A percentile compares a stretch with the other conserved stretches of the same genome.
Conservation (phyloP, 2,329 filamentous ascomycete genomes). For the Pseudonectria foliicola region DNA sequence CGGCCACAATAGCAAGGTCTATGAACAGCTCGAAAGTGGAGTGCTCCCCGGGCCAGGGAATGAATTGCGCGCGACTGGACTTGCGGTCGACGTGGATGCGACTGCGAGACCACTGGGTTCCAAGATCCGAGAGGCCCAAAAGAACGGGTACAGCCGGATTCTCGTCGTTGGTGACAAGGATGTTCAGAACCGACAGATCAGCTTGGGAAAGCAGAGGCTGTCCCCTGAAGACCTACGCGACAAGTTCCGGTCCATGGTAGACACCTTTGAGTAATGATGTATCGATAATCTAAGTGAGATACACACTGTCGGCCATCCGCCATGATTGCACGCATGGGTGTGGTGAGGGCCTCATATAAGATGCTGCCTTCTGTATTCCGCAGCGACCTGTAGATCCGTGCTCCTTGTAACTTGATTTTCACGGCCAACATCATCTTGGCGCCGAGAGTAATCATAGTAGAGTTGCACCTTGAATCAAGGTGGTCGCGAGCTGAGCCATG, state of each 20-base stretch:
- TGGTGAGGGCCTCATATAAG: too few species aligned
- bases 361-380: too few species aligned
- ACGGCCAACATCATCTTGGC: too few species aligned
- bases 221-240: constrained; percentile 36
- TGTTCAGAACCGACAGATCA: constrained; percentile 50
- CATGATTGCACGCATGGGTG: not conserved
- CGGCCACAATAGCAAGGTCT: constrained; percentile 32
- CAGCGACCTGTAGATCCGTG: too few species aligned
- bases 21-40: constrained; percentile 27
- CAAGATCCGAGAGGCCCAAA: constrained; percentile 67
- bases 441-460: too few species aligned
- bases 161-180: constrained; percentile 65
- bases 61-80: constrained; percentile 48
- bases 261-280: constrained; percentile 35
- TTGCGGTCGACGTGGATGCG: constrained; percentile 65
- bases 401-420: too few species aligned
- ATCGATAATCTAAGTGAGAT: too few species aligned
- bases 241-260: constrained; percentile 38
- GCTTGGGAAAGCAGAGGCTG: constrained; percentile 33
- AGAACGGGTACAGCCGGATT: constrained; percentile 65
- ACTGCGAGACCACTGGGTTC: constrained; percentile 54
- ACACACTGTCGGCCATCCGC: not conserved
- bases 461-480: too few species aligned
- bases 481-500: too few species aligned
- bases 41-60: constrained; percentile 29